A percentile compares a stretch with the other conserved stretches of the same genome.
These are phyloP conservation scores for Botrytis elliptica DNA, from an alignment of 2,329 filamentous ascomycete genomes.

Conservation along the genomic window DNA sequence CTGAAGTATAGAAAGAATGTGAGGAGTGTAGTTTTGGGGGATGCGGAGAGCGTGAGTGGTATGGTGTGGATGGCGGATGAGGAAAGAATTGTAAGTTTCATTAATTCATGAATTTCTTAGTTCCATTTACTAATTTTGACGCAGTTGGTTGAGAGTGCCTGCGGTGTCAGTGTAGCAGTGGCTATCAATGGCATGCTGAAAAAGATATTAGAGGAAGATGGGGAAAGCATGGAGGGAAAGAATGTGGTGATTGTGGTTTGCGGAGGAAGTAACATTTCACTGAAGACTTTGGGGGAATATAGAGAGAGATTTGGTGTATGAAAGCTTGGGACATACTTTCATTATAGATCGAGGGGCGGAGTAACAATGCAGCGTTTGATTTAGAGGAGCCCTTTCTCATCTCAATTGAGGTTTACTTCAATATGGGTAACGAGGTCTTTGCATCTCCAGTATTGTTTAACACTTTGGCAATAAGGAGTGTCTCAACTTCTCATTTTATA, in stretches of 20 bases:
- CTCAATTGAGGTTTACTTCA: neutral
- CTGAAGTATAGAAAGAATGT: slow-evolving; percentile 47
- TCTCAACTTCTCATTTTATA: neutral
- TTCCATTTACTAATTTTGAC: neutral
- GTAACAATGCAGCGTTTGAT: neutral
- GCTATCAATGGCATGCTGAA: slow-evolving; percentile 62
- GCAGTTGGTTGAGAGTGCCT: slow-evolving; percentile 73
- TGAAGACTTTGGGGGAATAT: slow-evolving; percentile 56
- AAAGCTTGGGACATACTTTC: too few species aligned
- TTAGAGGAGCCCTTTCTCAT: neutral
- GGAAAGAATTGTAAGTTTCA: slow-evolving; percentile 53
- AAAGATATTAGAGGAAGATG: slow-evolving; percentile 66
- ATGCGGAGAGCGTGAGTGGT: slow-evolving; percentile 77
- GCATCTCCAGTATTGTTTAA: neutral
- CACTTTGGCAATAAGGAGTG: neutral
- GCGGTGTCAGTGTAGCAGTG: slow-evolving; percentile 74
- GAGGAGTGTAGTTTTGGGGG: slow-evolving; percentile 62
- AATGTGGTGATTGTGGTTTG: slow-evolving; percentile 85
- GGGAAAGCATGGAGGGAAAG: slow-evolving; percentile 72
- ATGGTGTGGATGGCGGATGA: slow-evolving; percentile 78
- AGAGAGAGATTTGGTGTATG: slow-evolving; percentile 17
- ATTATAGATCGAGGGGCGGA: too few species aligned
- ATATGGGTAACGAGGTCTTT: neutral
- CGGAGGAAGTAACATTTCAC: slow-evolving; percentile 68
- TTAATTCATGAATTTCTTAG: too few species aligned